Base-by-base conservation (phyloP, 441 rosid species). In the Erysimum pusillum region DNA sequence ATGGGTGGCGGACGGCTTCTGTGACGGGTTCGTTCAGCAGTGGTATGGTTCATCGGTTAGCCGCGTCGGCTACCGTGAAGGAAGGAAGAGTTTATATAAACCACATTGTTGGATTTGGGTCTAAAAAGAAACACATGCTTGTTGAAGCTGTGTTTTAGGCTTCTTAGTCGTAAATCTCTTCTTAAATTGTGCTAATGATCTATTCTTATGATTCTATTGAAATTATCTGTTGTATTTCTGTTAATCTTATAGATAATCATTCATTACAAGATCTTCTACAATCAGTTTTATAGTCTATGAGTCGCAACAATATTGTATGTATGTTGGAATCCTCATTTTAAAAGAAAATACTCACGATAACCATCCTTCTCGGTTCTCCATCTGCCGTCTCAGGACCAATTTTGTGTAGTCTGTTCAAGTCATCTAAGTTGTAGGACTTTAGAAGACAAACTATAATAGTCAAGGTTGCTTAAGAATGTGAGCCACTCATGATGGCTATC, bases 1-100 rank as follows among this genome's bases (percentile, higher is more conserved):
- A 94, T 13, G 94, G 93, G 46, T 94, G 97, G 99, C 74, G 81
- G 76, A 92, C 89, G 5, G 99, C 94, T 59, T 44, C 90, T 4
- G 79, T 91, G 7, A 85, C 83, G 1, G 89, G 81, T 4, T 87
- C 78, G 78, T 94, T 91, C 57, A 84, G 77, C 52, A 84, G 76
- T 52, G 97, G 97, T 18, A 90, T 92, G 22, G 78, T 73, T 4
- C 99, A 92, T 72, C 76, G 99, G 58, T 11, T 94, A 73, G 91
- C 91, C 25, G 78, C 98, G 0, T 89, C 98, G 0, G 95, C 96
- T 17, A 87, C 97, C 3, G 91, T 92, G n/a, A 94, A 91, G 71
- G 96, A 87, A 4, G 98, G 97, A 42, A 85, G 67, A 82, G 91
- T 89, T 70, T 92, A 87, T 84, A 71, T 94, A 5, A 92, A 63